These are phyloP conservation scores for Penicillium pulvis DNA, from an alignment of 495 filamentous ascomycete species.

Conservation along the genomic window DNA sequence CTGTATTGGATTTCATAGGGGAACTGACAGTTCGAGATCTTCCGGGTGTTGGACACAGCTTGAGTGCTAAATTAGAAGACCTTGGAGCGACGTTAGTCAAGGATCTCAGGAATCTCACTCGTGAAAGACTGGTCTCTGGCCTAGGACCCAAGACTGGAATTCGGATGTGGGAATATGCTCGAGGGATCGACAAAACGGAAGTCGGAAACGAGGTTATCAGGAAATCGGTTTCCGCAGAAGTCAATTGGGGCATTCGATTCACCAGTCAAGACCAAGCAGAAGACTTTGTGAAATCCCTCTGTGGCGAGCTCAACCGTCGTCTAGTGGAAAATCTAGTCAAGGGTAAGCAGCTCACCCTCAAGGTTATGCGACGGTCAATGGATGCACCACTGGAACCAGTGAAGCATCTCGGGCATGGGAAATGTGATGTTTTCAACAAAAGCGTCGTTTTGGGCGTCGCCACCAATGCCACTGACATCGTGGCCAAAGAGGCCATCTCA, in stretches of 20 bases:
- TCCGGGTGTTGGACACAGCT: slow-evolving; percentile 86
- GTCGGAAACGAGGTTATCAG: slow-evolving; percentile 79
- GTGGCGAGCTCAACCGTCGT: slow-evolving; percentile 77
- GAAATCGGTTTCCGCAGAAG: slow-evolving; percentile 93
- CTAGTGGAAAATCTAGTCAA: slow-evolving; percentile 81
- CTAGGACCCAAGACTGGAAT: slow-evolving; percentile 92
- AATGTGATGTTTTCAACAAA: slow-evolving; percentile 91
- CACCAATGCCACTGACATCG: slow-evolving; percentile 67
- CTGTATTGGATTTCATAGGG: slow-evolving; percentile 73
- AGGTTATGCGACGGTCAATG: slow-evolving; percentile 82
- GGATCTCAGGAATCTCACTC: slow-evolving; percentile 74
- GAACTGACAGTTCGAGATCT: slow-evolving; percentile 75
- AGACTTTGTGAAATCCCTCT: slow-evolving; percentile 81
- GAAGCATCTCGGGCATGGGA: slow-evolving; percentile 93
- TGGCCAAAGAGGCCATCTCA: slow-evolving; percentile 78
- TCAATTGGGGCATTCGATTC: slow-evolving; percentile 98
- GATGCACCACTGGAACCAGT: slow-evolving; percentile 91
- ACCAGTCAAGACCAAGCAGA: slow-evolving; percentile 87
- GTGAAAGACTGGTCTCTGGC: slow-evolving; percentile 68
- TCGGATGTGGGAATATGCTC: slow-evolving; percentile 87
- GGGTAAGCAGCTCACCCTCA: slow-evolving; percentile 85
- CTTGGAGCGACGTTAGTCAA: slow-evolving; percentile 80
- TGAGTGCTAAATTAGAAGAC: slow-evolving; percentile 81
- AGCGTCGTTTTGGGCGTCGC: slow-evolving; percentile 79
- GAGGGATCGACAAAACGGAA: slow-evolving; percentile 83